Evolutionary conservation across 176 grass and related monocot genomes (phyloP).

Genomic region (Metroxylon sagu): DNA sequence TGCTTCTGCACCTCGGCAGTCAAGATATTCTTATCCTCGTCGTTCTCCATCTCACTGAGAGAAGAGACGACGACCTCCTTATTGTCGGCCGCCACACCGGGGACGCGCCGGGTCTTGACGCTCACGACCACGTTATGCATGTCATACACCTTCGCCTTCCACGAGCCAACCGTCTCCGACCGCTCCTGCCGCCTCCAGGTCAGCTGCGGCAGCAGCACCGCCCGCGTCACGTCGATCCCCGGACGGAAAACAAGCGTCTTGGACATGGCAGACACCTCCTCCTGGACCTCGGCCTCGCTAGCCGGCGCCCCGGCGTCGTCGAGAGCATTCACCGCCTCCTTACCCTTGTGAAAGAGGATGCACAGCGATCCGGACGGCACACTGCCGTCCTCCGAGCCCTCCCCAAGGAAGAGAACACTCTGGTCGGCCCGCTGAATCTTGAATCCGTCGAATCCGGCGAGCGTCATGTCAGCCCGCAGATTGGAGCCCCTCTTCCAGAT

Average conservation of each 20-base stretch:
- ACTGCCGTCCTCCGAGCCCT: not conserved
- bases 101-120: not conserved
- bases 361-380: not conserved
- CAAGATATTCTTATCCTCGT: too few species aligned
- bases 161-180: slow-evolving; percentile 1
- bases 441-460: slow-evolving; percentile 11
- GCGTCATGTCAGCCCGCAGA: slow-evolving; percentile 10
- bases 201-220: not conserved
- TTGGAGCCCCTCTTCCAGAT: slow-evolving; percentile 15
- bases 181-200: slow-evolving; percentile 11
- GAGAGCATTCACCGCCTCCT: slow-evolving; percentile 3
- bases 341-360: slow-evolving; percentile 2
- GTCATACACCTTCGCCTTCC: slow-evolving; percentile 15
- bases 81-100: not conserved
- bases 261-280: not conserved
- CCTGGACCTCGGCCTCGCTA: too few species aligned
- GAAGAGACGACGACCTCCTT: not conserved
- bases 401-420: slow-evolving; percentile 2
- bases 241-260: not conserved
- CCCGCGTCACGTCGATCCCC: slow-evolving; percentile 3
- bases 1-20: too few species aligned
- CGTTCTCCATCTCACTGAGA: not conserved
- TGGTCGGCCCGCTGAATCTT: not conserved
- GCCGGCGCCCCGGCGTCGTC: not conserved
- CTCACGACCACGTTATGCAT: slow-evolving; percentile 8